Evolutionary conservation across 2,329 filamentous ascomycete genomes (phyloP).

Genomic region (Alternaria panax): DNA sequence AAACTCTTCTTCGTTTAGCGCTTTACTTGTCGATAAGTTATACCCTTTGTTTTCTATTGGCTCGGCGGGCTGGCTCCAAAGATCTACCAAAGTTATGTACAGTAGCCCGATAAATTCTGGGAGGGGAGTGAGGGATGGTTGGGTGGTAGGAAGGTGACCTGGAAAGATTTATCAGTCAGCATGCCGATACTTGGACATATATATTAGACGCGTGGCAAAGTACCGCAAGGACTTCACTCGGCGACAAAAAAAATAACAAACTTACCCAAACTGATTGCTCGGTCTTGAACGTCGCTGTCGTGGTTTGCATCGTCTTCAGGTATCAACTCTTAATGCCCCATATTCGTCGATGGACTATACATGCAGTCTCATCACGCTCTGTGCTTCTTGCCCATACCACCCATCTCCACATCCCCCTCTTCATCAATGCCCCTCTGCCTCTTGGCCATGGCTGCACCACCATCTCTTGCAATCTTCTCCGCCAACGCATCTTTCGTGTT

Average conservation of each 20-base stretch:
- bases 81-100: constrained; percentile 37
- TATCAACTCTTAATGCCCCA: too few relatives aligned
- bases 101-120: constrained; percentile 18
- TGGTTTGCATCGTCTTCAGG: not conserved
- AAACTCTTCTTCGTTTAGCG: constrained; percentile 13
- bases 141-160: constrained; percentile 16
- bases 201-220: constrained; percentile 16
- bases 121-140: not conserved
- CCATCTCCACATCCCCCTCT: constrained; percentile 38
- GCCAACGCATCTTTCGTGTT: constrained; percentile 56
- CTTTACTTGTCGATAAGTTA: constrained; percentile 34
- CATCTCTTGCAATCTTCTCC: constrained; percentile 42
- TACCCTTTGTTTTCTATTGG: constrained; percentile 43
- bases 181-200: constrained; percentile 20
- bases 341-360: too few relatives aligned
- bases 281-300: not conserved
- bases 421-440: constrained; percentile 35
- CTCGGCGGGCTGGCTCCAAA: constrained; percentile 20
- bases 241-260: constrained; percentile 27
- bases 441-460: constrained; percentile 24
- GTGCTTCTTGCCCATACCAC: constrained; percentile 37
- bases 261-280: constrained; percentile 16
- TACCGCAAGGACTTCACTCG: not conserved
- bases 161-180: constrained; percentile 24
- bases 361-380: constrained; percentile 24